Evolutionary conservation across 768 basidiomycete species (phyloP), one percentile per base, ranked within the genome.

Genomic region (Boletellus ananiceps): DNA sequence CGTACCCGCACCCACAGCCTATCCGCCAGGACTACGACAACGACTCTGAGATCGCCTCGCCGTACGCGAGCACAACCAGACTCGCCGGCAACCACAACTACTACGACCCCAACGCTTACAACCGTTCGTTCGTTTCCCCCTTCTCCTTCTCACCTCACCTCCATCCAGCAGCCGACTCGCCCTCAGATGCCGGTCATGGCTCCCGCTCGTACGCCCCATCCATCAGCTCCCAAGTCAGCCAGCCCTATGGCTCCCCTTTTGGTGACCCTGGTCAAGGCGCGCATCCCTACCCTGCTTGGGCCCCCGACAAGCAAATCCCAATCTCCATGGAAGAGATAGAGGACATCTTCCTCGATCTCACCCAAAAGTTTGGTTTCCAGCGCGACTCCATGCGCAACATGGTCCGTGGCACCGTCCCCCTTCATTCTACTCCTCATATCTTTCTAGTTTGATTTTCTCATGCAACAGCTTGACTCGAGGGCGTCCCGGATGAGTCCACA

Each of bases 311-410:
- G 45, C 88, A 93, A 64, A 93, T 96, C 54, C 96, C 96, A 54
- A 87, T 99, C 66, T 93, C 93, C 35, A 93, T 88, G 54, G 96
- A 99, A 67, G 95, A 97, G 69, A 97, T 98, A 49, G 96, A 97
- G 69, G 96, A 98, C 68, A 95, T 99, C 55, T 92, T 98, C 66
- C 85, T 97, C 60, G 96, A 99, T 71, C 81, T 99, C 52, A 86
- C 93, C 37, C 93, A 97, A 74, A 99, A 99, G 72, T 99, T 99
- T 66, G 96, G 96, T 49, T 99, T 99, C 69, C 96, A 94, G 71
- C 80, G 86, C 38, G 93, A 94, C 67, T 92, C 88, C 11, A 93
- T 93, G 90, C 82, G 93, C 41, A 98, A 93, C 75, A 94, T 89
- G 87, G 88, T 84, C 55, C 39, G 76, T 73, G 21, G 44, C 14